A percentile compares a stretch with the other conserved stretches of the same genome.
These are phyloP conservation scores for Porcisia deanei DNA, from an alignment of 208 protist genomes.

Conservation along the genomic window DNA sequence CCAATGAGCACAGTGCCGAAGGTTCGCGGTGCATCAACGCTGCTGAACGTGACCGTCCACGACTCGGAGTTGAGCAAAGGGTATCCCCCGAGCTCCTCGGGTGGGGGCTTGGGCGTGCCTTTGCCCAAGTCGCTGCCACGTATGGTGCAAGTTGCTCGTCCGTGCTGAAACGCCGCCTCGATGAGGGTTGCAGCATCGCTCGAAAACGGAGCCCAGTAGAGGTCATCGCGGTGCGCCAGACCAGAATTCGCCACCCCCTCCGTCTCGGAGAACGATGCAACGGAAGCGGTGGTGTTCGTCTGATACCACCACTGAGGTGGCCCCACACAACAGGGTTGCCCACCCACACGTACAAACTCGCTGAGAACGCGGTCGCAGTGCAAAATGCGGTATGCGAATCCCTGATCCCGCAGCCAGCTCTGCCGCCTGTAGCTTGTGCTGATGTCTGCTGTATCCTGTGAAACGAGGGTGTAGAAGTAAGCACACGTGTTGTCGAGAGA, in stretches of 20 bases:
- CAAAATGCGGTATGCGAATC: conserved; percentile 90
- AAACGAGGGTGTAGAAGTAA: conserved; percentile 99
- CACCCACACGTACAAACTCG: conserved; percentile 47
- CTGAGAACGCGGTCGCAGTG: conserved; percentile 53
- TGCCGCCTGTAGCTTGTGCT: conserved; percentile 96
- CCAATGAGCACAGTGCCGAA: conserved; percentile 76
- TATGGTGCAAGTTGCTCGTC: conserved; percentile 46
- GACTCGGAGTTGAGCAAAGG: conserved; percentile 31
- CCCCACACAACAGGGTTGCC: conserved; percentile 75
- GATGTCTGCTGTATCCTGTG: conserved; percentile 97
- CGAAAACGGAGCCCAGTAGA: conserved; percentile 68
- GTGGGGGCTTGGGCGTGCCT: conserved; percentile 33
- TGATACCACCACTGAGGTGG: conserved; percentile 88
- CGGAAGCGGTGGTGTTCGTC: neutral
- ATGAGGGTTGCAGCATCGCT: conserved; percentile 42
- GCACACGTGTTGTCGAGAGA: conserved; percentile 94
- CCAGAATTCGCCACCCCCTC: neutral
- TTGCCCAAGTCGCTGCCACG: conserved; percentile 29
- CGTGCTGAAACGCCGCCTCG: conserved; percentile 58
- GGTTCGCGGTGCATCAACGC: conserved; percentile 67
- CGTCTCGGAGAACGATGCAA: neutral
- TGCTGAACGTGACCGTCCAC: conserved; percentile 77
- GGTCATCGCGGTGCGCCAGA: conserved; percentile 24
- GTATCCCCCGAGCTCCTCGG: conserved; percentile 24
- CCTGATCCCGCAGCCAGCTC: conserved; percentile 98